Evolutionary conservation across 352 stramenopile species (phyloP), one percentile per base, ranked within the genome.

Genomic region (Globisporangium heterothallicum): DNA sequence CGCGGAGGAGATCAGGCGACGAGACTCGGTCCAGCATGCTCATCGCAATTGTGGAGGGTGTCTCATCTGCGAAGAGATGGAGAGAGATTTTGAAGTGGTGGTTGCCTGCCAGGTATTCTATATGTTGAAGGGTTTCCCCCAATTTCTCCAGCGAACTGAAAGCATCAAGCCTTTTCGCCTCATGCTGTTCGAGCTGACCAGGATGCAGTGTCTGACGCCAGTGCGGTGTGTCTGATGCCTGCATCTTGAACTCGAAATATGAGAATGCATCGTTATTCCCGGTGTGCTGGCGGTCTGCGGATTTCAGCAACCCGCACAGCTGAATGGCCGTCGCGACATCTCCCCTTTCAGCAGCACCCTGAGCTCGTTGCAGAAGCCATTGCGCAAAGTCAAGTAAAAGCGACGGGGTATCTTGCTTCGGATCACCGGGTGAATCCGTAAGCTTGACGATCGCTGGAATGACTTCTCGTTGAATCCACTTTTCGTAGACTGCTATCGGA

Each of bases 81-180:
- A 88, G 53, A 0, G 79, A 84, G 35, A 88, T 80, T 26, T 70
- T 68, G 49, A 88, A 88, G 5, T 62, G 36, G 53, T 90, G 76
- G 8, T 63, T 41, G 6, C 56, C 45, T 19, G 70, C 59, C 5
- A 90, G 59, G 44, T 70, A 47, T 16, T 80, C 66, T 42, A 90
- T 76, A 42, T 90, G 68, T 10, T 52, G 59, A 16, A 90, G 63
- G n/a, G 80, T 69, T 42, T 63, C 41, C 6, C 43, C 43, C 19
- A 88, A 41, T 0, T 51, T 19, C 2, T 80, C 66, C 18, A 88
- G 53, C 25, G 51, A 27, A 16, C 65, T 30, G 42, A 71, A 51
- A 13, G 50, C 45, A 25, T 66, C 49, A 21, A 36, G n/a, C 19
- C 13, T 46, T 22, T 14, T 44, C 12, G 16, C 18, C 6, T 76